Evolutionary conservation across 495 filamentous ascomycete genomes (phyloP), one percentile per base, ranked within the genome.

Genomic region (Oleoguttula mirabilis): DNA sequence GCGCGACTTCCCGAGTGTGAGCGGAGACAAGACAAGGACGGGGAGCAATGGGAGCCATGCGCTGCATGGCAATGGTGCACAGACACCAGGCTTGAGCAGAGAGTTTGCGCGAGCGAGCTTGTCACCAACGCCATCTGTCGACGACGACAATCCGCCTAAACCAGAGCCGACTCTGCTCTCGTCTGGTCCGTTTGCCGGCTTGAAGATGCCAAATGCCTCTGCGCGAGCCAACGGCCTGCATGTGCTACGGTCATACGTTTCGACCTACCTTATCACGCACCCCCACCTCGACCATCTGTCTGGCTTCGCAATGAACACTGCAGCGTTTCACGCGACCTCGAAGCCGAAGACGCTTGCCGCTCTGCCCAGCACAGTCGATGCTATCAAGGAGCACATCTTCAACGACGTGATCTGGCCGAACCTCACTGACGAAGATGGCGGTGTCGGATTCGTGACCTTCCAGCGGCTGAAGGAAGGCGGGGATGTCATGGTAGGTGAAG

Each of bases 351-450:
- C 78, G 16, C 63, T 98, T 8, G 85, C 87, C 4, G 90, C 81
- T 6, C 63, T 95, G 2, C 86, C 88, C 0, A 78, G 74, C 14
- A 88, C 87, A 24, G 84, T 98, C 32, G 67, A 79, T 11, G 87
- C 88, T 2, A 76, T 98, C 57, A 94, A 94, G 56, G 74, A 69
- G 8, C 87, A 98, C 60, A 81, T 98, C 42, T 98, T 96, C 66
- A 98, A 98, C 63, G 87, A 94, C 55, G 61, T 95, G 32, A 92
- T 98, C 38, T 98, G 92, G 92, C 90, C 90, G 0, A 98, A 98
- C 51, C 66, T 98, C 24, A 90, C 86, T 0, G 87, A 96, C 60
- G 92, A 98, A 64, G 87, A 93, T 58, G 85, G 84, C 22, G 90
- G 92, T 11, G 85, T 86, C 19, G 92, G 92, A 2, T 66, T 98